Percentiles rank a stretch among this genome's conserved stretches.
Conservation (phyloP, 1,139 yeast species). For the Candida sanyaensis region DNA sequence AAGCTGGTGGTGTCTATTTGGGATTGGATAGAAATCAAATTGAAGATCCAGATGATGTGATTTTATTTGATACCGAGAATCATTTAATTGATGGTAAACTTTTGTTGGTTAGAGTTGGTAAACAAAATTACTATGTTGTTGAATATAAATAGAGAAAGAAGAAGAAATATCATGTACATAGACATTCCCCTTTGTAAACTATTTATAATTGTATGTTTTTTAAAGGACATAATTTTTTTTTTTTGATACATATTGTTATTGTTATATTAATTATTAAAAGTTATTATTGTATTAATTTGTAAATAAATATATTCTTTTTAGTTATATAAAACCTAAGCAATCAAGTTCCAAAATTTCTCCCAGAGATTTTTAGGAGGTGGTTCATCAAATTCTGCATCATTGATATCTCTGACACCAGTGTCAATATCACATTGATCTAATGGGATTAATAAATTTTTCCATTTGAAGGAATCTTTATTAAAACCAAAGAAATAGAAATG, state of each 20-base stretch:
- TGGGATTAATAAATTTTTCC: slow-evolving; percentile 38
- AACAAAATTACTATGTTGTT: slow-evolving; percentile 61
- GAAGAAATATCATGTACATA: background rate
- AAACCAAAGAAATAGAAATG: slow-evolving; percentile 51
- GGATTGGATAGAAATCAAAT: slow-evolving; percentile 65
- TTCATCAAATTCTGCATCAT: slow-evolving; percentile 52
- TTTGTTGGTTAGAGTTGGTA: slow-evolving; percentile 73
- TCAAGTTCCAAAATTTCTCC: slow-evolving; percentile 53
- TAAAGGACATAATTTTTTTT: too few relatives aligned
- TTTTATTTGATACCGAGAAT: slow-evolving; percentile 43
- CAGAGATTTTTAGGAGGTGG: slow-evolving; percentile 42
- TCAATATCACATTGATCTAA: slow-evolving; percentile 63
- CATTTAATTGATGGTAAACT: slow-evolving; percentile 62
- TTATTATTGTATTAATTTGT: background rate
- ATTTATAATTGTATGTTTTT: too few relatives aligned
- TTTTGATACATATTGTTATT: too few relatives aligned
- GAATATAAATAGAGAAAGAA: slow-evolving; percentile 28
- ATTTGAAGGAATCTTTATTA: slow-evolving; percentile 30
- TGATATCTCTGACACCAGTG: slow-evolving; percentile 59
- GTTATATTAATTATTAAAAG: background rate
- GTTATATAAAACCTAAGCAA: slow-evolving; percentile 16
- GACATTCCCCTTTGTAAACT: background rate
- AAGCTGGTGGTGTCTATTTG: slow-evolving; percentile 70
- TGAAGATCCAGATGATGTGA: slow-evolving; percentile 49
- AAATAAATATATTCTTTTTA: background rate